Evolutionary conservation across 2,329 filamentous ascomycete species (phyloP), one percentile per base, ranked within the genome.

Genomic region (Thyridium curvatum): DNA sequence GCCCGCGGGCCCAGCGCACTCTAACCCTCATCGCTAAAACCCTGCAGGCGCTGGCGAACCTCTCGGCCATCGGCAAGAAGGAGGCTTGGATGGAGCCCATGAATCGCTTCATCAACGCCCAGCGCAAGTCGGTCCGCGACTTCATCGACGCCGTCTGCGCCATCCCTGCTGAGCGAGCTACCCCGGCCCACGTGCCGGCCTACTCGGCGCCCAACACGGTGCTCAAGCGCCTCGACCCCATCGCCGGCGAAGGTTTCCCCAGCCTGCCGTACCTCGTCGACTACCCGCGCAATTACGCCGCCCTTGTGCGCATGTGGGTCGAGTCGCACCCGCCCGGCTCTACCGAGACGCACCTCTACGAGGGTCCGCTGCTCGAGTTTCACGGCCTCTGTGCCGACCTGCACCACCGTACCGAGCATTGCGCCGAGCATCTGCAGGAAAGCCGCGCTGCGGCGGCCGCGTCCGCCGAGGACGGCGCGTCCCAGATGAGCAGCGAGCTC

Each of bases 1-100:
- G 84, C 36, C 78, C 82, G 18, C 82, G 82, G 38, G 87, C 90
- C 10, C 87, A 94, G 56, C 80, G 91, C 32, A 94, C 90, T 0
- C 72, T 96, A 38, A 96, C 91, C 0, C 73, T 97, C 36, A 90
- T 97, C 43, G 88, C 91, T 17, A 97, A 97, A 61, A 87, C 86
- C 2, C 68, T 97, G 8, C 90, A 96, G 62, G 90, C 88, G 13
- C 72, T 97, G 42, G 88, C 89, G 14, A 96, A 96, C 57, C 74
- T 96, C 62, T 86, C 87, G 2, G 88, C 80, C 0, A 96, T 96
- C 55, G 91, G 91, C 31, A 90, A 86, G 55, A 94, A 95, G 57
- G 91, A 97, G 60, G 81, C 84, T n/a, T 97, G 89, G 88, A 96
- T 97, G 90, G 90, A 95, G 63, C 89, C 89, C 0, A 97, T 97